Percentiles rank a stretch among this genome's conserved stretches.
phyloP scores from a whole-genome alignment of 163 green algal genomes.

The Coccomyxa subellipsoidea region DNA sequence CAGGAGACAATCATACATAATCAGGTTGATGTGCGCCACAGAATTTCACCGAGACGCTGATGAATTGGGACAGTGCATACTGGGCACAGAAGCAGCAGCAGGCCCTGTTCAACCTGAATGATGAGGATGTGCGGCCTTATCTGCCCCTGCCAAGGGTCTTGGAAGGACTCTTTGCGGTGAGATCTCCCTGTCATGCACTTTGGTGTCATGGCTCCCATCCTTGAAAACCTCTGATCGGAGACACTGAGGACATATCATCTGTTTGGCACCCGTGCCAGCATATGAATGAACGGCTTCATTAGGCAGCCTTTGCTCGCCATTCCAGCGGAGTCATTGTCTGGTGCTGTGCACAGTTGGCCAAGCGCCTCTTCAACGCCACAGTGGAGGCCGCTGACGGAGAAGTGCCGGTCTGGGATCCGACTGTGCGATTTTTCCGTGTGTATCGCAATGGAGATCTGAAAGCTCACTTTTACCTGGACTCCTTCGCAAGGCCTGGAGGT shows the following conservation, averaged over 20 bases:
- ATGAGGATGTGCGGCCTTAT: conserved; percentile 94
- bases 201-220: too few species aligned
- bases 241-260: too few species aligned
- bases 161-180: conserved; percentile 73
- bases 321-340: background rate
- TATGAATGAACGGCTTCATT: too few species aligned
- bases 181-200: background rate
- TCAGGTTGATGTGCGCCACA: conserved; percentile 4
- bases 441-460: conserved; percentile 51
- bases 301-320: background rate
- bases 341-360: conserved; percentile 51
- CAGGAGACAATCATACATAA: background rate
- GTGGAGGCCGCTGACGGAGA: conserved; percentile 83
- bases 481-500: conserved; percentile 12
- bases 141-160: conserved; percentile 90
- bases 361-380: conserved; percentile 84
- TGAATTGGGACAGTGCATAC: conserved; percentile 88
- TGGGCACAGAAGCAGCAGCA: conserved; percentile 72
- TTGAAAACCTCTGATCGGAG: too few species aligned
- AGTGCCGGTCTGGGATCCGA: conserved; percentile 81
- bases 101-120: conserved; percentile 82
- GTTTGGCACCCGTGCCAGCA: too few species aligned
- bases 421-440: conserved; percentile 90
- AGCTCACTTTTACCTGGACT: conserved; percentile 93
- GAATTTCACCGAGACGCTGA: conserved; percentile 55